Percentiles rank a stretch among this genome's conserved stretches.
phyloP scores from a whole-genome alignment of 2,329 filamentous ascomycete species.

The Fusarium virguliforme region DNA sequence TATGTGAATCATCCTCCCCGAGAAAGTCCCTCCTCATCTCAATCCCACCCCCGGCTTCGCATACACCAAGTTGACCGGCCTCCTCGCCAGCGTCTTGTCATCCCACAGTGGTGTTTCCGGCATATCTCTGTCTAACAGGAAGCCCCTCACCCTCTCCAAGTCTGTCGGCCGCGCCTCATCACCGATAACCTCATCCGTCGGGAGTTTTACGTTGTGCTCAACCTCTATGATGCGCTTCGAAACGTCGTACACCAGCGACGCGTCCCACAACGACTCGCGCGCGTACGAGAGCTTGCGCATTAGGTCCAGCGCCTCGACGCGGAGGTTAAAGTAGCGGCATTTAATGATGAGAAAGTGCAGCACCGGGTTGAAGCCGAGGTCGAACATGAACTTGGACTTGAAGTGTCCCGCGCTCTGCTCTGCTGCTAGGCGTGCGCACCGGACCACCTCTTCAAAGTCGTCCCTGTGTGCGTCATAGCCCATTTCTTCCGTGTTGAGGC shows the following conservation, averaged over 20 bases:
- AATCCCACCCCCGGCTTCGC: constrained; percentile 8
- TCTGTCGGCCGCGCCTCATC: constrained; percentile 35
- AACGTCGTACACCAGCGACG: constrained; percentile 51
- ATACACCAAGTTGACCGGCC: constrained; percentile 8
- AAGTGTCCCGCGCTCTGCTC: neutral
- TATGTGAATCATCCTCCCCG: neutral
- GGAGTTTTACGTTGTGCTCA: constrained; percentile 57
- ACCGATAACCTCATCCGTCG: constrained; percentile 27
- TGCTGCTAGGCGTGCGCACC: constrained; percentile 44
- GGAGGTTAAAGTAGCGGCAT: constrained; percentile 58
- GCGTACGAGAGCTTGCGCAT: constrained; percentile 52
- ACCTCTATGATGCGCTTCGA: constrained; percentile 57
- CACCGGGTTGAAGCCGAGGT: constrained; percentile 59
- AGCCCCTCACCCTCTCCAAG: constrained; percentile 42
- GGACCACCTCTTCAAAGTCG: constrained; percentile 54
- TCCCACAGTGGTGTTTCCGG: constrained; percentile 2
- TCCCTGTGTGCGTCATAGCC: constrained; percentile 55
- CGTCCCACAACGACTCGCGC: constrained; percentile 59
- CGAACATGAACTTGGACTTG: constrained; percentile 58
- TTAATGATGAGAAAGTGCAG: constrained; percentile 59
- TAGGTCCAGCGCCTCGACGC: constrained; percentile 55
- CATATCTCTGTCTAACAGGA: constrained; percentile 13
- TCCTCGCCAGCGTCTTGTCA: neutral
- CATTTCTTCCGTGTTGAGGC: constrained; percentile 54
- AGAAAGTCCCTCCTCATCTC: neutral